phyloP scores from a whole-genome alignment of 495 filamentous ascomycete species.

The Pyronema omphalodes region DNA sequence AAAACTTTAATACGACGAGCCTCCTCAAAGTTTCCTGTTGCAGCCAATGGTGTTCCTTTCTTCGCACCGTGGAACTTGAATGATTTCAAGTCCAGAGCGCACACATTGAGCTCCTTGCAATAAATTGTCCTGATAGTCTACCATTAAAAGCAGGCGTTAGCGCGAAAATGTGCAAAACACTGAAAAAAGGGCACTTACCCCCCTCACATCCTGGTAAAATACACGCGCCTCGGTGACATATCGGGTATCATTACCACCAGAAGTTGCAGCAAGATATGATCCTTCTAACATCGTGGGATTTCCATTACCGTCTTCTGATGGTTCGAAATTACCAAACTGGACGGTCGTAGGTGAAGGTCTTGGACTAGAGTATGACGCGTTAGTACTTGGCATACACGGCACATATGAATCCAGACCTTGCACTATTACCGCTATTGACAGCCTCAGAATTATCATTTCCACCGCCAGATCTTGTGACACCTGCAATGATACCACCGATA shows the following conservation, averaged over 20 bases:
- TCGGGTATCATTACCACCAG: not conserved
- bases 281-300: not conserved
- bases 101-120: not conserved
- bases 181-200: not conserved
- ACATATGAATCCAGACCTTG: not conserved
- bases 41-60: not conserved
- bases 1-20: not conserved
- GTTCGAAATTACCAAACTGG: not conserved
- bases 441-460: not conserved
- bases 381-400: not conserved
- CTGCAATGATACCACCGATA: not conserved
- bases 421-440: not conserved
- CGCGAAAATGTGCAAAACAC: not conserved
- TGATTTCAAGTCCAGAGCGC: not conserved
- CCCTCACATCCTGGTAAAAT: not conserved
- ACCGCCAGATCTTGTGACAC: not conserved
- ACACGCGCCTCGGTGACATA: not conserved
- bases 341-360: not conserved
- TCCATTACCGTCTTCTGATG: not conserved
- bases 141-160: not conserved
- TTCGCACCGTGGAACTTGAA: not conserved
- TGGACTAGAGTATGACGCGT: not conserved
- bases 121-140: not conserved
- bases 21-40: not conserved
- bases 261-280: not conserved